Percentiles rank a stretch among this genome's conserved stretches.
These are phyloP conservation scores for Phytophthora vignae DNA, from an alignment of 352 stramenopile genomes.

Conservation along the genomic window DNA sequence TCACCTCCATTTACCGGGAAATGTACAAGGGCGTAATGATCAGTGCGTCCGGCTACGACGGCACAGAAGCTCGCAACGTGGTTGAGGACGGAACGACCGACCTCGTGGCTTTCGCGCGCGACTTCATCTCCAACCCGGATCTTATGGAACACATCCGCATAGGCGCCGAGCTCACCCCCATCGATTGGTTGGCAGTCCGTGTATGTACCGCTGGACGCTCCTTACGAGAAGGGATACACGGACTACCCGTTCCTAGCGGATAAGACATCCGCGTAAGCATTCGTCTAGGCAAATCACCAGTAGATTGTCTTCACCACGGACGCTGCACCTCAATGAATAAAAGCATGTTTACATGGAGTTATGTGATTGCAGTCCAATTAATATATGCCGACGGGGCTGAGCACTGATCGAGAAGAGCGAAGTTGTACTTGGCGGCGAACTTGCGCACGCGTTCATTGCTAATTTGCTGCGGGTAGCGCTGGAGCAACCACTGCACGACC, in stretches of 20 bases:
- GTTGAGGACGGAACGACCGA: constrained; percentile 51
- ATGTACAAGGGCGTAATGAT: constrained; percentile 64
- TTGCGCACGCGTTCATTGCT: constrained; percentile 34
- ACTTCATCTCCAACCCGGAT: constrained; percentile 76
- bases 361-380: constrained; percentile 8
- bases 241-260: constrained; percentile 44
- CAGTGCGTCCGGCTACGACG: constrained; percentile 52
- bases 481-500: constrained; percentile 43
- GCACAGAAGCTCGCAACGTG: constrained; percentile 38
- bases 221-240: constrained; percentile 48
- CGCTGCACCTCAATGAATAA: background rate
- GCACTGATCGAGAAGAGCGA: constrained; percentile 32
- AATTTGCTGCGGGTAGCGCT: constrained; percentile 39
- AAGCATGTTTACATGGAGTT: constrained; percentile 1
- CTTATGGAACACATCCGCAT: constrained; percentile 54
- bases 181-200: constrained; percentile 41
- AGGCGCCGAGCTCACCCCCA: constrained; percentile 41
- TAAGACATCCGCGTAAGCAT: constrained; percentile 10
- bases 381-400: constrained; percentile 2
- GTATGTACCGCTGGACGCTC: constrained; percentile 37
- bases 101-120: constrained; percentile 60
- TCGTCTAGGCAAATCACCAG: too few relatives aligned
- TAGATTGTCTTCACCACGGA: too few relatives aligned
- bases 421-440: constrained; percentile 42
- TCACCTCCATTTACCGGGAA: constrained; percentile 54